Conservation (phyloP, 2,329 filamentous ascomycete species). For the Calonectria henricotiae region DNA sequence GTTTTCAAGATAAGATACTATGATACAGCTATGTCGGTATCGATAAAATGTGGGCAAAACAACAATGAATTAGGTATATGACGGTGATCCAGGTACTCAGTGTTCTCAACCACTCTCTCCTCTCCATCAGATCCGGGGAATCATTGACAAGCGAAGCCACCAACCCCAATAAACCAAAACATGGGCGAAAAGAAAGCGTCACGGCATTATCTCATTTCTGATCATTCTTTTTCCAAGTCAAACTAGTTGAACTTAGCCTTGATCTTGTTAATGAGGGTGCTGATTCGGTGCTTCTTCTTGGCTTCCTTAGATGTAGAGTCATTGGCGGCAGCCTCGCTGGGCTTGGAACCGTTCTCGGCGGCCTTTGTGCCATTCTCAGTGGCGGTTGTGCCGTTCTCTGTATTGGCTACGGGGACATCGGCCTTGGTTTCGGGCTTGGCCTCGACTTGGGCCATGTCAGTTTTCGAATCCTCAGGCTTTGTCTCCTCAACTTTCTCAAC, state of each 20-base stretch:
- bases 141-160: slow-evolving; percentile 61
- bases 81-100: slow-evolving; percentile 55
- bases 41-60: slow-evolving; percentile 49
- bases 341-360: slow-evolving; percentile 44
- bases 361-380: slow-evolving; percentile 46
- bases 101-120: slow-evolving; percentile 54
- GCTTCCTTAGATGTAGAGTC: slow-evolving; percentile 59
- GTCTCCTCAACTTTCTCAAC: slow-evolving; percentile 36
- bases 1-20: slow-evolving; percentile 44
- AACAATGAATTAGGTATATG: slow-evolving; percentile 59
- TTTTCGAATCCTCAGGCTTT: slow-evolving; percentile 32
- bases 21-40: slow-evolving; percentile 50
- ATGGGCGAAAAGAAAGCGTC: slow-evolving; percentile 49
- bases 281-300: slow-evolving; percentile 79
- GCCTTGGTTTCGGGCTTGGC: slow-evolving; percentile 16
- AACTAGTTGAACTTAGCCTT: slow-evolving; percentile 64
- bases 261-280: slow-evolving; percentile 74
- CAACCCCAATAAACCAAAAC: slow-evolving; percentile 55
- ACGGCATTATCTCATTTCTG: slow-evolving; percentile 49
- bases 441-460: slow-evolving; percentile 34
- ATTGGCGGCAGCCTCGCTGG: slow-evolving; percentile 45
- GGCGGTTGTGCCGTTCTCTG: slow-evolving; percentile 45
- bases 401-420: slow-evolving; percentile 39
- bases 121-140: slow-evolving; percentile 58
- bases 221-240: slow-evolving; percentile 35